A percentile compares a stretch with the other conserved stretches of the same genome.
These are phyloP conservation scores for Sclerotinia nivalis DNA, from an alignment of 2,329 filamentous ascomycete species.

Conservation along the genomic window DNA sequence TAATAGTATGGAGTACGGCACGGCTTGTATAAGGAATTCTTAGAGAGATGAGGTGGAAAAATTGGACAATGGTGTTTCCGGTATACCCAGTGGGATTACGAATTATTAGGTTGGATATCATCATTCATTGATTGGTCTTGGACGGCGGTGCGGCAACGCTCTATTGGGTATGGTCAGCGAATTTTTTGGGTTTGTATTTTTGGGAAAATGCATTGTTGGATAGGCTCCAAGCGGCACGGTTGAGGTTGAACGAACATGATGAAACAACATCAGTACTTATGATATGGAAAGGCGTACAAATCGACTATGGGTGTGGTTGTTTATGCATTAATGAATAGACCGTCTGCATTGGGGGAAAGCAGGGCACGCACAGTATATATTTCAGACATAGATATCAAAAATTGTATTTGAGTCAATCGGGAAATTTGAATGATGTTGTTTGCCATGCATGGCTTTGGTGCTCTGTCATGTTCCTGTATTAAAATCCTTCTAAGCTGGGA, in stretches of 20 bases:
- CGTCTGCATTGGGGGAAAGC: neutral
- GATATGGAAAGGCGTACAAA: neutral
- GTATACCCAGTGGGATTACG: conserved; percentile 9
- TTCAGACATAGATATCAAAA: neutral
- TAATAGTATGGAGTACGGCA: neutral
- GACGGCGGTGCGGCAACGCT: neutral
- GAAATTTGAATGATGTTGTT: neutral
- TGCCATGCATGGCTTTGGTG: neutral
- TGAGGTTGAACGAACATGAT: neutral
- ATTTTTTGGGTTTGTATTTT: neutral
- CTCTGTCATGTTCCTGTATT: neutral
- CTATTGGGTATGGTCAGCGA: neutral
- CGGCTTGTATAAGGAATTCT: conserved; percentile 10
- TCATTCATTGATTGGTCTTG: conserved; percentile 5
- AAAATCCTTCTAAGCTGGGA: neutral
- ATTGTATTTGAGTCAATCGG: neutral
- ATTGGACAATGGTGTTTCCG: conserved; percentile 9
- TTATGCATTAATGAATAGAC: neutral
- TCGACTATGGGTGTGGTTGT: neutral
- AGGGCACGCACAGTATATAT: neutral
- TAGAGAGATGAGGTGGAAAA: neutral
- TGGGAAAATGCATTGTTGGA: neutral
- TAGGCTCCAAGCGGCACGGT: neutral
- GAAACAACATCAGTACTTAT: neutral
- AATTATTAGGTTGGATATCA: conserved; percentile 1